phyloP scores from a whole-genome alignment of 257 asterid genomes.

The Linderniella brevidens region DNA sequence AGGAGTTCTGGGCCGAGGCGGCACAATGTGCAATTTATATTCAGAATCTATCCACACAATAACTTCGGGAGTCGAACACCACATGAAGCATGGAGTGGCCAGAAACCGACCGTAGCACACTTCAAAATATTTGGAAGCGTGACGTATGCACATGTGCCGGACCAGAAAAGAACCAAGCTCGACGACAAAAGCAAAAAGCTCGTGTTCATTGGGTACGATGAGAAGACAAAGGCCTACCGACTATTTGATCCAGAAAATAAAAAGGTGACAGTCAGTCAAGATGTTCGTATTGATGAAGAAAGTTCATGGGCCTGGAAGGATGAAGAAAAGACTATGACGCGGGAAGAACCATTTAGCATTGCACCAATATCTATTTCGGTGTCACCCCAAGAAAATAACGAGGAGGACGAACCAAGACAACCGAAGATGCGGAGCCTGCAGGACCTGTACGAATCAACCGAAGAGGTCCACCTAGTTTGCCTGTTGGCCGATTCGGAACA shows the following conservation, averaged over 20 bases:
- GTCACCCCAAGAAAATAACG: background rate
- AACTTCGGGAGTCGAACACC: background rate
- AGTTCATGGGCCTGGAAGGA: background rate
- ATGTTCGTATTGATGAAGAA: background rate
- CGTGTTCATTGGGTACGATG: too few relatives aligned
- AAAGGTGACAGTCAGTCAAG: background rate
- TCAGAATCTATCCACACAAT: background rate
- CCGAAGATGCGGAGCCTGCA: background rate
- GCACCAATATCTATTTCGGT: too few relatives aligned
- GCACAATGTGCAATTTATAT: background rate
- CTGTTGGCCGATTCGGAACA: background rate
- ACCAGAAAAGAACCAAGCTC: background rate
- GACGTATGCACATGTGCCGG: background rate
- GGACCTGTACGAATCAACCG: background rate
- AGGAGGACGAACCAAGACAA: constrained; percentile 1
- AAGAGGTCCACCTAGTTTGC: background rate
- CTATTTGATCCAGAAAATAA: background rate
- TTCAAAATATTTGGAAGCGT: background rate
- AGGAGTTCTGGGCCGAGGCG: background rate
- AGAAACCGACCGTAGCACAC: background rate
- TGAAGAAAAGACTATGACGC: background rate
- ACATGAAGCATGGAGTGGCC: constrained; percentile 1
- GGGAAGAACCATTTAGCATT: background rate
- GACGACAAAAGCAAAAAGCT: too few relatives aligned
- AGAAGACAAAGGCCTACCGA: too few relatives aligned